These are phyloP conservation scores for Leccinum subgranulosum DNA, from an alignment of 768 basidiomycete species.

Conservation along the genomic window DNA sequence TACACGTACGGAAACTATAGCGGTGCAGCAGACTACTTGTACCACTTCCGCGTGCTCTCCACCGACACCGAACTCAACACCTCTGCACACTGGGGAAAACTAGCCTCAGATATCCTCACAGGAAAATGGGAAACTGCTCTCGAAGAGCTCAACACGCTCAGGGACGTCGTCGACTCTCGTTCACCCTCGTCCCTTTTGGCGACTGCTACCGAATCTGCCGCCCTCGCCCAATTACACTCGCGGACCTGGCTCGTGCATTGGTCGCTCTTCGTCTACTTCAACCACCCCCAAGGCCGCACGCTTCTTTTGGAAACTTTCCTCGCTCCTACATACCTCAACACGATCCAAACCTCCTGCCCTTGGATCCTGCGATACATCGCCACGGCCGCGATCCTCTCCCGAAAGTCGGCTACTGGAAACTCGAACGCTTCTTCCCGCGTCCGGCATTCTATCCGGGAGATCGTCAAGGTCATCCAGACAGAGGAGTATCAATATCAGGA, in stretches of 20 bases:
- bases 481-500: slow-evolving; percentile 97
- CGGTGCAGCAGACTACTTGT: slow-evolving; percentile 94
- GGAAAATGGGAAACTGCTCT: slow-evolving; percentile 96
- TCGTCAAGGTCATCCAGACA: slow-evolving; percentile 90
- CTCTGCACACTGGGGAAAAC: slow-evolving; percentile 98
- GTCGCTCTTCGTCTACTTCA: slow-evolving; percentile 98
- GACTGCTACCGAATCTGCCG: slow-evolving; percentile 55
- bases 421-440: slow-evolving; percentile 63
- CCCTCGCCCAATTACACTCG: slow-evolving; percentile 85
- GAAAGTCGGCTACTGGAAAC: slow-evolving; percentile 59
- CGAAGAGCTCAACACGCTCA: slow-evolving; percentile 92
- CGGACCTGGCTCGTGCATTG: slow-evolving; percentile 97
- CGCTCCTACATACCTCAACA: slow-evolving; percentile 94
- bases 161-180: slow-evolving; percentile 86
- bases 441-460: slow-evolving; percentile 83
- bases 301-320: slow-evolving; percentile 96
- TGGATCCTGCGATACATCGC: slow-evolving; percentile 96
- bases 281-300: slow-evolving; percentile 87
- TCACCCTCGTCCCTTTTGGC: slow-evolving; percentile 49
- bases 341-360: slow-evolving; percentile 92
- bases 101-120: slow-evolving; percentile 92
- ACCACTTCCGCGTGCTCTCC: slow-evolving; percentile 97
- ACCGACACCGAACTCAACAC: slow-evolving; percentile 91
- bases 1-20: slow-evolving; percentile 98
- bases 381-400: slow-evolving; percentile 87